Conservation (phyloP, 805 yeast genomes). For the Maudiozyma pseudohumilis region DNA sequence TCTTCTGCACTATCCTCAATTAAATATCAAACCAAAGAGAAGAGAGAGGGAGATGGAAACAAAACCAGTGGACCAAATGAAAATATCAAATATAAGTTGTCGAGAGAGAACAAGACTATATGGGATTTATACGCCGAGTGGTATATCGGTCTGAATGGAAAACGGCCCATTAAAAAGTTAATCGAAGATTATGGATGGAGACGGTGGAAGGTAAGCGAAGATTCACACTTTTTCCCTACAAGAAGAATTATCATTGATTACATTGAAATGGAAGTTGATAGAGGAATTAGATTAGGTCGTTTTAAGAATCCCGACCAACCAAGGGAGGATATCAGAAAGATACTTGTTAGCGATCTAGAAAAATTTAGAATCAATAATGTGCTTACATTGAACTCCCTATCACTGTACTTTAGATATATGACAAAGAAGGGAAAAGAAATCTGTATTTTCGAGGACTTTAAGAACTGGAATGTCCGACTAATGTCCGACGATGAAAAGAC, state of each 20-base stretch:
- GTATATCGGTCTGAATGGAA: conserved; percentile 30
- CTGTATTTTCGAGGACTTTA: conserved; percentile 25
- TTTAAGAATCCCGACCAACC: conserved; percentile 22
- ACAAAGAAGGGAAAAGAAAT: conserved; percentile 24
- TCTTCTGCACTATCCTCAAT: not conserved
- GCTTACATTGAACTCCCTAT: conserved; percentile 27
- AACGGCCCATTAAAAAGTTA: conserved; percentile 23
- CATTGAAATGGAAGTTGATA: conserved; percentile 28
- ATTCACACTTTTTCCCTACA: conserved; percentile 32
- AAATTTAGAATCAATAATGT: conserved; percentile 28
- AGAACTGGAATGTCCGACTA: conserved; percentile 24
- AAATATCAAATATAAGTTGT: conserved; percentile 28
- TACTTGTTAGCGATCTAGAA: conserved; percentile 28
- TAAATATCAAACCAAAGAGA: too few species aligned
- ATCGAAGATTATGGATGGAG: conserved; percentile 30
- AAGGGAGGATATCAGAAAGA: conserved; percentile 26
- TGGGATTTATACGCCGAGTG: conserved; percentile 32
- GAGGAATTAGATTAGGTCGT: conserved; percentile 27
- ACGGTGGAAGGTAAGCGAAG: conserved; percentile 32
- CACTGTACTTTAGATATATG: conserved; percentile 26
- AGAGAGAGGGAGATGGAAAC: not conserved
- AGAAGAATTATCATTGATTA: conserved; percentile 31
- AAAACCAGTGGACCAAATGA: conserved; percentile 17
- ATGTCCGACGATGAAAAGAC: conserved; percentile 26
- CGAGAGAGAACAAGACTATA: conserved; percentile 30